Evolutionary conservation across 805 yeast species (phyloP), one percentile per base, ranked within the genome.

Genomic region (Candida gorgasii): DNA sequence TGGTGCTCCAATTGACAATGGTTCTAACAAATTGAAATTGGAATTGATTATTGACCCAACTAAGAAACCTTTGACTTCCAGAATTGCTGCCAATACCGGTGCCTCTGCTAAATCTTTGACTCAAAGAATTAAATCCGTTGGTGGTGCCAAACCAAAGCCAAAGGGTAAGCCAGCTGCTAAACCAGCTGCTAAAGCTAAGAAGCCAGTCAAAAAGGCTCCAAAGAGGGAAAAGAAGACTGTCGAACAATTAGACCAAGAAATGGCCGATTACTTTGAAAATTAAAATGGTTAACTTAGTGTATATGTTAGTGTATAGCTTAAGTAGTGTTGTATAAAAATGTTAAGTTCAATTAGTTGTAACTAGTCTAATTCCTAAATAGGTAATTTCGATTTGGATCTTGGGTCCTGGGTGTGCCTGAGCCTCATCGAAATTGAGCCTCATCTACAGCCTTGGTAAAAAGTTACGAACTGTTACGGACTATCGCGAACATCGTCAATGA

Each of bases 231-330:
- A 74, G 67, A 89, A 89, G 78, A 82, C 96, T 40, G 75, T 86
- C 50, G 98, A 87, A 65, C 92, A 93, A 69, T 80, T 92, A 61
- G 99, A 93, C 69, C 96, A 90, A 63, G 98, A 92, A 73, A 92
- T 93, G 99, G 86, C 89, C 49, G 98, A 90, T 62, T 92, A 92
- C 72, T 90, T 92, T 56, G 82, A 80, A 49, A 72, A 48, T 35
- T 53, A 40, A 26, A 26, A 9, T 4, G 12, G 15, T 23, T 4
- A 28, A 20, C 4, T 20, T 24, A 22, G 27, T 35, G 32, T 15
- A 20, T 32, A 32, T 22, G 13, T 26, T 26, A 24, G n/a, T 6
- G 28, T 36, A 34, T 7, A 19, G 26, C 8, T 8, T 23, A 23
- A 8, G 26, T 23, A 23, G 26, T 23, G n/a, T n/a, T n/a, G n/a